Evolutionary conservation across 306 rosid species (phyloP), one percentile per base, ranked within the genome.

Genomic region (Rosa rugosa): DNA sequence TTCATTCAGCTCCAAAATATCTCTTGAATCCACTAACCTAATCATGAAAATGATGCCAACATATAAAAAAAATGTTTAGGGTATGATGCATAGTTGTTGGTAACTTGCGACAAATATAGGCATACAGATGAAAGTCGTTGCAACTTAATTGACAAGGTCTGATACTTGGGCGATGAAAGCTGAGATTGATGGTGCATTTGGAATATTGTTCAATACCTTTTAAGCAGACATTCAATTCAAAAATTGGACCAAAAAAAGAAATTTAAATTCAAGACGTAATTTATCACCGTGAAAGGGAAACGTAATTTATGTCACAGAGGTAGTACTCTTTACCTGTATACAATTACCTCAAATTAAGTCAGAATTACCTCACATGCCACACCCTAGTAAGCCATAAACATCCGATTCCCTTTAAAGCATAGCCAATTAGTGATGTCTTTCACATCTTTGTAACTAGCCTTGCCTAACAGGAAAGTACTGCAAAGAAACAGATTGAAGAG

Each of bases 11-110:
- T 95, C 97, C 84, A 81, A 76, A 56, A 95, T 95, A 86, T 95
- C 99, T 88, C 92, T 88, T 16, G 97, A 92, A 84, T 92, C 99
- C 81, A 95, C 97, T 62, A 94, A 91, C 76, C 97, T 94, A 81
- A 50, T 60, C 75, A 82, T 38, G 79, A 77, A 76, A 86, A 75
- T 54, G 77, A 72, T 13, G 31, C 59, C 60, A 64, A 16, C 16
- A 60, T 44, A 69, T 23, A 31, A 41, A 27, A n/a, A 69, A 9
- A 41, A 13, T 20, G 45, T 76, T 0, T 9, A 11, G 68, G 60
- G 25, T n/a, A 79, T 71, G 4, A 75, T 8, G 8, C 71, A 40
- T 36, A 47, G 22, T 56, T 11, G 18, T 0, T 27, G 23, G 40
- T 12, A 25, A 27, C 25, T 41, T 53, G n/a, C 36, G 47, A 41